A percentile compares a stretch with the other conserved stretches of the same genome.
These are phyloP conservation scores for Heliamphora pulchella DNA, from an alignment of 179 eudicot species.

Conservation along the genomic window DNA sequence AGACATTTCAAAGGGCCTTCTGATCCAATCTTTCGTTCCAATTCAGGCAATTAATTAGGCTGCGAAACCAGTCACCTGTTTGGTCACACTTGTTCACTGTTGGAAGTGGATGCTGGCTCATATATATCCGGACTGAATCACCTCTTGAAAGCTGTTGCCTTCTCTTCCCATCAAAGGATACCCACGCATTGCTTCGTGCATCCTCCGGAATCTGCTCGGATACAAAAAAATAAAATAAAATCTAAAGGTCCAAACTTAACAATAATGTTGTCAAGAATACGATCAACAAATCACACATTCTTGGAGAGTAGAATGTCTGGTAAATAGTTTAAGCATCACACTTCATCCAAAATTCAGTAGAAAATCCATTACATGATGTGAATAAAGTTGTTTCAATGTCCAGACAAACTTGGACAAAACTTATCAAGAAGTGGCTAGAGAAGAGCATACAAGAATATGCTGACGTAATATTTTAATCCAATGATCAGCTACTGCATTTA, in stretches of 20 bases:
- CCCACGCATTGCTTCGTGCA: constrained; percentile 95
- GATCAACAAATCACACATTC: background rate
- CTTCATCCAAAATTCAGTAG: background rate
- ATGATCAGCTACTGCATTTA: background rate
- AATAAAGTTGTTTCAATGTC: background rate
- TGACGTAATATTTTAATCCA: background rate
- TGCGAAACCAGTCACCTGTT: constrained; percentile 96
- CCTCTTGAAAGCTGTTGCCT: constrained; percentile 94
- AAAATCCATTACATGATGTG: background rate
- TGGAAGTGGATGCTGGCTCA: constrained; percentile 95
- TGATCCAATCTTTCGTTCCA: constrained; percentile 97
- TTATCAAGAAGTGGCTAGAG: background rate
- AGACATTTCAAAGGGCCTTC: constrained; percentile 56
- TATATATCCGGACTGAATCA: constrained; percentile 71
- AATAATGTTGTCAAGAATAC: background rate
- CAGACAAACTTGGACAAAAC: background rate
- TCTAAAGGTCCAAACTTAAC: background rate
- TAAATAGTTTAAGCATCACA: background rate
- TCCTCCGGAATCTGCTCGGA: constrained; percentile 69
- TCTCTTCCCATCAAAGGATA: constrained; percentile 91
- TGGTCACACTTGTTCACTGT: constrained; percentile 91
- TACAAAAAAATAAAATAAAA: background rate
- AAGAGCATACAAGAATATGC: background rate
- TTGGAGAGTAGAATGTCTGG: background rate
- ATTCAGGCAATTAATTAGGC: constrained; percentile 89